These are phyloP conservation scores for Pugionium dolabratum DNA, from an alignment of 345 rosid species.

Conservation along the genomic window DNA sequence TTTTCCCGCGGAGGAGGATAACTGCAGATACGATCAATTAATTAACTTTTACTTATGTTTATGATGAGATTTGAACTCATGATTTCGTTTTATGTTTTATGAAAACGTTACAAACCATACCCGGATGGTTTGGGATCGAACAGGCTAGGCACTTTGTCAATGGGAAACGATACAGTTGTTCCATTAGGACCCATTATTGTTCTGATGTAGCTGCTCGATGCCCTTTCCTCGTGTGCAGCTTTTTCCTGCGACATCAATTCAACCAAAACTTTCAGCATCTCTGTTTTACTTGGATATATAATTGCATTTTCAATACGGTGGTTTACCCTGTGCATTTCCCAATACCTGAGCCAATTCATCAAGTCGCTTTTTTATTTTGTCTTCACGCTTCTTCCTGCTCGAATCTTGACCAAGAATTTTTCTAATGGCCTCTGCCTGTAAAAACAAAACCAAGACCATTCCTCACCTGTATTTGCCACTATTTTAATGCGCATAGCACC, in stretches of 20 bases:
- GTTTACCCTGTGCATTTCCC: not conserved
- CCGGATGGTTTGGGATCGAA: constrained; percentile 62
- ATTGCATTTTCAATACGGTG: constrained; percentile 12
- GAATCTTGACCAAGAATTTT: constrained; percentile 98
- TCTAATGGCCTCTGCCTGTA: constrained; percentile 85
- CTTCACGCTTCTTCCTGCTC: constrained; percentile 82
- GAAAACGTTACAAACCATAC: constrained; percentile 37
- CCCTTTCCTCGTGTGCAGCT: constrained; percentile 60
- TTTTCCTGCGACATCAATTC: constrained; percentile 54
- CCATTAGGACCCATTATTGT: constrained; percentile 71
- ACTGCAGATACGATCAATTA: constrained; percentile 41
- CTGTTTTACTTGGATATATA: not conserved
- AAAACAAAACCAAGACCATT: constrained; percentile 23
- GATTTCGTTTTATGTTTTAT: not conserved
- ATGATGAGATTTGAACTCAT: not conserved
- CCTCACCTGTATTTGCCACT: constrained; percentile 4
- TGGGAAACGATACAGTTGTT: constrained; percentile 75
- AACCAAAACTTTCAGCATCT: constrained; percentile 18
- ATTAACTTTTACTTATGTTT: not conserved
- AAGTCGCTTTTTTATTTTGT: constrained; percentile 70
- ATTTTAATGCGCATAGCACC: not conserved
- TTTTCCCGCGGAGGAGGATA: constrained; percentile 92
- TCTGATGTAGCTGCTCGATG: constrained; percentile 58
- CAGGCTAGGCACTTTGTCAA: constrained; percentile 76
- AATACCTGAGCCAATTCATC: constrained; percentile 87